phyloP scores from a whole-genome alignment of 495 filamentous ascomycete genomes.

The Copromyces sp. region DNA sequence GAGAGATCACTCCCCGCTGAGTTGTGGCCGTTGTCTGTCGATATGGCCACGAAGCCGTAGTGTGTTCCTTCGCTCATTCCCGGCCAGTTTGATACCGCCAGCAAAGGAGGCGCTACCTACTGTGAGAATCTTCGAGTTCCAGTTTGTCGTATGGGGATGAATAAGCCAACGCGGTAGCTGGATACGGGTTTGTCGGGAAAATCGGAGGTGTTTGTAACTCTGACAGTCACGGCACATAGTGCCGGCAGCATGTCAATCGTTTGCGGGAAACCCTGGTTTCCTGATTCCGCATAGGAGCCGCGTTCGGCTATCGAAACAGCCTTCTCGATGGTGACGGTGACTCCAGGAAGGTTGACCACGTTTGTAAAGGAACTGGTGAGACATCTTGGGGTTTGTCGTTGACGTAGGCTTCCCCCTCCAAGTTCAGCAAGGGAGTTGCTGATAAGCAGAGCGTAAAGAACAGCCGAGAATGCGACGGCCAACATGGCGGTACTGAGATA shows the following conservation, averaged over 20 bases:
- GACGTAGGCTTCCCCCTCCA: not conserved
- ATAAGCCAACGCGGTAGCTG: conserved; percentile 39
- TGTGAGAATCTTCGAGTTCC: conserved; percentile 34
- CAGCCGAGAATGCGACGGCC: not conserved
- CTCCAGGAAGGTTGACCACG: conserved; percentile 11
- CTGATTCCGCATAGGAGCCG: conserved; percentile 24
- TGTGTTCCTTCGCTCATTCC: conserved; percentile 27
- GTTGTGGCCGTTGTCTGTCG: conserved; percentile 49
- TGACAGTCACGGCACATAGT: conserved; percentile 38
- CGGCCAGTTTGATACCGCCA: conserved; percentile 39
- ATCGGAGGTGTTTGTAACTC: conserved; percentile 23
- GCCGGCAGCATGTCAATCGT: conserved; percentile 36
- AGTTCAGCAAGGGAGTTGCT: not conserved
- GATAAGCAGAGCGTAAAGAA: not conserved
- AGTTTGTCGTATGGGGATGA: conserved; percentile 34
- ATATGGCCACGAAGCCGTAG: conserved; percentile 41
- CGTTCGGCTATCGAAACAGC: conserved; percentile 21
- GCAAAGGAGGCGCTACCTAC: conserved; percentile 38
- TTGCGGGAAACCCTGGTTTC: conserved; percentile 28
- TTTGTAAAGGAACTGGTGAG: conserved; percentile 6
- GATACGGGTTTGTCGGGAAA: conserved; percentile 28
- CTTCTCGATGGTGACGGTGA: conserved; percentile 19
- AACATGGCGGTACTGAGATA: not conserved
- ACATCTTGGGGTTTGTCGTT: conserved; percentile 6
- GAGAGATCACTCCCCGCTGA: conserved; percentile 29